Conservation (phyloP, 345 rosid species). For the Hevea brasiliensis region DNA sequence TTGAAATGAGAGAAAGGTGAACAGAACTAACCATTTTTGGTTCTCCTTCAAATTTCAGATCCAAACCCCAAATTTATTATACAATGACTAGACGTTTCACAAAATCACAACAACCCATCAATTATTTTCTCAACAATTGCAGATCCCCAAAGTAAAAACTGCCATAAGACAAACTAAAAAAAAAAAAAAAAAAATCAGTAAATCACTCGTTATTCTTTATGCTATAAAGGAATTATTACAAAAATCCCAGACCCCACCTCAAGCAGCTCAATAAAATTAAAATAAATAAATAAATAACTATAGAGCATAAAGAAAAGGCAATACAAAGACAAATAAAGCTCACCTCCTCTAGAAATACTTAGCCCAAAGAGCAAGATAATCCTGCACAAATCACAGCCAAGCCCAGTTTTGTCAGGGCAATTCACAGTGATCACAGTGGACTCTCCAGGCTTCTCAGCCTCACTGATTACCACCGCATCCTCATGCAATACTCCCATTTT, state of each 20-base stretch:
- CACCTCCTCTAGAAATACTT: slow-evolving; percentile 68
- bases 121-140: slow-evolving; percentile 9
- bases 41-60: neutral
- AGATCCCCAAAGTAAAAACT: neutral
- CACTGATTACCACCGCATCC: slow-evolving; percentile 53
- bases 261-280: neutral
- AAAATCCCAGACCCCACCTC: slow-evolving; percentile 2
- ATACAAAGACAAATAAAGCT: neutral
- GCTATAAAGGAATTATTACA: neutral
- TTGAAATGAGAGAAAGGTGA: neutral
- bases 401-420: slow-evolving; percentile 72
- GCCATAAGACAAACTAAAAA: neutral
- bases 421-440: slow-evolving; percentile 54
- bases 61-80: slow-evolving; percentile 10
- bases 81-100: neutral
- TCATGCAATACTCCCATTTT: slow-evolving; percentile 55
- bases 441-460: slow-evolving; percentile 42
- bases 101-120: slow-evolving; percentile 7
- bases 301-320: neutral
- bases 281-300: neutral
- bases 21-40: neutral
- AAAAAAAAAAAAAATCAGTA: too few species aligned
- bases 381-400: slow-evolving; percentile 74
- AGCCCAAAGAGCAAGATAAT: slow-evolving; percentile 53
- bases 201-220: neutral